Percentiles rank a stretch among this genome's conserved stretches.
Evolutionary conservation across 2,329 filamentous ascomycete genomes (phyloP).

Genomic region (Microsporum audouinii): DNA sequence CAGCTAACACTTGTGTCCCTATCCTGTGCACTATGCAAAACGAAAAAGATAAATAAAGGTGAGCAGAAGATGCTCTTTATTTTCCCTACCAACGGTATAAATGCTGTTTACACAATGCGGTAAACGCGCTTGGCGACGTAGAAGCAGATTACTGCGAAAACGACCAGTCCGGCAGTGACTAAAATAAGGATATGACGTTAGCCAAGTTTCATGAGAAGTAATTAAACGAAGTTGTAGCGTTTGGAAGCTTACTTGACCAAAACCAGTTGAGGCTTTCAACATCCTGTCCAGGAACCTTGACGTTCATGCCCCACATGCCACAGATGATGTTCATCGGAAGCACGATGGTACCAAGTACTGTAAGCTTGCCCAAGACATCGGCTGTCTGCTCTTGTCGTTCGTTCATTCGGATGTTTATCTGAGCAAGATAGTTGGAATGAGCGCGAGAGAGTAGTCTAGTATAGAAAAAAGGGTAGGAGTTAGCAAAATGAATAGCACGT

Average conservation of each 20-base stretch:
- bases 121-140: slow-evolving; percentile 74
- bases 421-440: slow-evolving; percentile 94
- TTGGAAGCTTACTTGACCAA: slow-evolving; percentile 44
- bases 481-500: slow-evolving; percentile 9
- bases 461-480: neutral
- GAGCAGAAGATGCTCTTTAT: neutral
- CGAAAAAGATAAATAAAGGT: neutral
- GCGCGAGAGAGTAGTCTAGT: slow-evolving; percentile 73
- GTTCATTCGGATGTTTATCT: slow-evolving; percentile 99
- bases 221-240: neutral
- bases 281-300: slow-evolving; percentile 86
- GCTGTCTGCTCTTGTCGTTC: slow-evolving; percentile 92
- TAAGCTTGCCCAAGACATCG: slow-evolving; percentile 87
- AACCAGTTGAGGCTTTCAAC: slow-evolving; percentile 70
- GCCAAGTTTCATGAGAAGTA: slow-evolving; percentile 1
- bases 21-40: neutral
- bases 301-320: slow-evolving; percentile 98
- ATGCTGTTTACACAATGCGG: slow-evolving; percentile 47
- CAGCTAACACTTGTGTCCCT: neutral
- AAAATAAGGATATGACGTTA: slow-evolving; percentile 16
- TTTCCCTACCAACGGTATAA: neutral
- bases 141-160: slow-evolving; percentile 72
- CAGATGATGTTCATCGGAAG: slow-evolving; percentile 99
- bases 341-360: slow-evolving; percentile 91
- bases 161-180: slow-evolving; percentile 60